Evolutionary conservation across 768 basidiomycete genomes (phyloP).

Genomic region (Suillus spraguei): DNA sequence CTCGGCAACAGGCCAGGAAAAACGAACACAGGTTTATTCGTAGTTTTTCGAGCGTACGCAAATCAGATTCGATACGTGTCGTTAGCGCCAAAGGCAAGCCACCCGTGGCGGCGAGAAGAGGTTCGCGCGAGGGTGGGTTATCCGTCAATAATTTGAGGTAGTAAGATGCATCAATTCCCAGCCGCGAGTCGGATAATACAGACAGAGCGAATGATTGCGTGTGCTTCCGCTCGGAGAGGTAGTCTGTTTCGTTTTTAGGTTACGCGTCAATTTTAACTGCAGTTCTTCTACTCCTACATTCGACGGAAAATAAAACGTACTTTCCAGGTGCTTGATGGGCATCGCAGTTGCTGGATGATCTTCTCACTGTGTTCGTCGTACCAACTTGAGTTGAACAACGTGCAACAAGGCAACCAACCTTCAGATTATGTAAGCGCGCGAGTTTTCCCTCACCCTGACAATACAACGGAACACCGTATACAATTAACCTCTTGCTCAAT

Average conservation of each 20-base stretch:
- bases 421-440: constrained; percentile 30
- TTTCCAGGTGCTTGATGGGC: constrained; percentile 85
- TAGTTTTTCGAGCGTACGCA: constrained; percentile 86
- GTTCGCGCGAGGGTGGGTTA: constrained; percentile 78
- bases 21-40: constrained; percentile 98
- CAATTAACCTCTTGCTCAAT: constrained; percentile 16
- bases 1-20: constrained; percentile 88
- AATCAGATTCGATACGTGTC: constrained; percentile 87
- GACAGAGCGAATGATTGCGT: constrained; percentile 79
- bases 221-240: constrained; percentile 87
- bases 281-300: neutral
- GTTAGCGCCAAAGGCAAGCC: constrained; percentile 90
- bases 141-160: constrained; percentile 84
- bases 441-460: neutral
- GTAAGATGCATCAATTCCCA: constrained; percentile 95
- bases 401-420: constrained; percentile 20
- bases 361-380: constrained; percentile 8
- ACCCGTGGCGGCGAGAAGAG: constrained; percentile 92
- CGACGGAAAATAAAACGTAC: constrained; percentile 42
- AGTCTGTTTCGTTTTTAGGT: constrained; percentile 49
- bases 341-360: constrained; percentile 40
- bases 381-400: constrained; percentile 23
- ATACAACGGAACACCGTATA: neutral
- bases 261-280: constrained; percentile 10
- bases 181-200: constrained; percentile 85